These are phyloP conservation scores for Macroventuria anomochaeta DNA, from an alignment of 2,329 filamentous ascomycete genomes.

Conservation along the genomic window DNA sequence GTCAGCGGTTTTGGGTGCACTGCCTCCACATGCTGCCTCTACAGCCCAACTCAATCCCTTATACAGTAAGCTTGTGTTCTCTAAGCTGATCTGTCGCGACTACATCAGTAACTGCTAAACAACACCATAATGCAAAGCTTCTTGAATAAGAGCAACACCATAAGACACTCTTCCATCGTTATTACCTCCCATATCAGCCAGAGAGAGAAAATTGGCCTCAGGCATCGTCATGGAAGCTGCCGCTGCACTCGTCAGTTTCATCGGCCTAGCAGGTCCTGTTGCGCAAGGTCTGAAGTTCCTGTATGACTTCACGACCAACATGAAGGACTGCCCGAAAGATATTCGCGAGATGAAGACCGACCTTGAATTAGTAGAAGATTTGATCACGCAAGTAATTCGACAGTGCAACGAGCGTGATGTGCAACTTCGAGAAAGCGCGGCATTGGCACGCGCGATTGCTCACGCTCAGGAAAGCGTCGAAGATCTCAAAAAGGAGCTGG, in stretches of 20 bases:
- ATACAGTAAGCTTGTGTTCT: background rate
- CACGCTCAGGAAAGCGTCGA: background rate
- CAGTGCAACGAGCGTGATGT: background rate
- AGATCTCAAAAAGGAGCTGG: background rate
- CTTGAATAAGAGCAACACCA: background rate
- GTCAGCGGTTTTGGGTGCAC: background rate
- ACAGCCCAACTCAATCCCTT: background rate
- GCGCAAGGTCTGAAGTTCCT: background rate
- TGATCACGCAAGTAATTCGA: background rate
- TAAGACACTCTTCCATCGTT: background rate
- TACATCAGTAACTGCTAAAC: background rate
- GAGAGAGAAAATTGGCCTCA: background rate
- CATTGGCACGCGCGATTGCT: background rate
- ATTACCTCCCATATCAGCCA: background rate
- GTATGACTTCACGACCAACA: background rate
- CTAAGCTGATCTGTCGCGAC: background rate
- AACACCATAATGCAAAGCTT: background rate
- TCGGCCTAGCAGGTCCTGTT: background rate
- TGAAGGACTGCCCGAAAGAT: background rate
- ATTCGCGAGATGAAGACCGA: background rate
- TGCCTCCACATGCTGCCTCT: background rate
- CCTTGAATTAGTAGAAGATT: background rate
- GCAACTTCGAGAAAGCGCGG: background rate
- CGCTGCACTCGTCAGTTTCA: background rate
- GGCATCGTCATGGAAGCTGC: background rate